Conservation (phyloP, 306 rosid genomes). For the Cicer yamashitae region DNA sequence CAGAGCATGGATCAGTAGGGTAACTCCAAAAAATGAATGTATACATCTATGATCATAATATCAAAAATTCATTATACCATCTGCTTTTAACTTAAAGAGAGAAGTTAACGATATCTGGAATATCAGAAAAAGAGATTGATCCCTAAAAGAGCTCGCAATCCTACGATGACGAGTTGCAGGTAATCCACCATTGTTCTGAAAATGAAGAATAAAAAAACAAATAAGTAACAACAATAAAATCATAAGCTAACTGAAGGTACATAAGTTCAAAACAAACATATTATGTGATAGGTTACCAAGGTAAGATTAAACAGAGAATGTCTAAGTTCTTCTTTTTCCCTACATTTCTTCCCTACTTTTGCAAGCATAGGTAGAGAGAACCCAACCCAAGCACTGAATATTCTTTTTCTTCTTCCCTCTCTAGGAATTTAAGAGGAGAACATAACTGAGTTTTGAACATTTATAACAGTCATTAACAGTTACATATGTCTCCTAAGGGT, state of each 20-base stretch:
- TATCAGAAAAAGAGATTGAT: conserved; percentile 52
- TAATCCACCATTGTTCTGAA: conserved; percentile 53
- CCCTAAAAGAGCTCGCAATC: conserved; percentile 56
- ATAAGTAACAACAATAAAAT: conserved; percentile 31
- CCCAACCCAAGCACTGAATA: background rate
- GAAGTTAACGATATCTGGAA: conserved; percentile 59
- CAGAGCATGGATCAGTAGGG: background rate
- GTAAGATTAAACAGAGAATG: conserved; percentile 9
- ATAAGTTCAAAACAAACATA: conserved; percentile 20
- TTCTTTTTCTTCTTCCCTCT: background rate
- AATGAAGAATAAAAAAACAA: conserved; percentile 32
- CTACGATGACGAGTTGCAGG: conserved; percentile 58
- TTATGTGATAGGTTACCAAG: background rate
- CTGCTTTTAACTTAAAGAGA: conserved; percentile 50
- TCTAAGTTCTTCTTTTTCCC: background rate
- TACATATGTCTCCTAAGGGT: background rate
- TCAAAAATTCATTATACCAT: conserved; percentile 47
- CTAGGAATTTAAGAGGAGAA: background rate
- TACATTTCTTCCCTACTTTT: background rate
- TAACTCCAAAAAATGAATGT: conserved; percentile 14
- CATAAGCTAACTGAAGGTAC: conserved; percentile 19
- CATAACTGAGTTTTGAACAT: background rate
- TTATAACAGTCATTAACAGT: background rate
- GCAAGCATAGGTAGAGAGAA: background rate
- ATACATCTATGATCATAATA: conserved; percentile 23